Evolutionary conservation across 257 asterid species (phyloP), one percentile per base, ranked within the genome.

Genomic region (Solanum sejunctum): DNA sequence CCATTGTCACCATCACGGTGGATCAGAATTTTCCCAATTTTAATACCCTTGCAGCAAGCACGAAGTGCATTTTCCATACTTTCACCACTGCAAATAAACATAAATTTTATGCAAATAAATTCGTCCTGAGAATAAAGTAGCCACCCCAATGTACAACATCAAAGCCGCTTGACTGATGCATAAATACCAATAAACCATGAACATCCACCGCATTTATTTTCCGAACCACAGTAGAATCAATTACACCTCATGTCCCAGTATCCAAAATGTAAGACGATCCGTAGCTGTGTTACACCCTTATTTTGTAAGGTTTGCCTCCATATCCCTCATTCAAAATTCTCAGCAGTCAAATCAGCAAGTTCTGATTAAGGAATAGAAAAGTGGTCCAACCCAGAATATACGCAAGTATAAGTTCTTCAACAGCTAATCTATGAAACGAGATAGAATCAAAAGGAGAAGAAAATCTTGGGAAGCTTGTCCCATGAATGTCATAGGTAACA

Each of bases 1-100:
- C 99, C 99, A 84, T 97, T 90, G 90, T 97, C 99, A 39, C 99
- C 99, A 80, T 92, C 99, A 45, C 99, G 97, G 86, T 95, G 99
- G 85, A 97, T 97, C 89, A 95, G 89, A 72, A 97, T 95, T 90
- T 97, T 97, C 85, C 99, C 99, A 64, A 97, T 97, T 90, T 97
- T 97, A 79, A 97, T 95, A 86, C 99, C 98, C 90, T 97, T 97
- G 92, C 99, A 97, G 88, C 99, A 97, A 87, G 99, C 99, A 54
- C 99, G 98, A 81, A 97, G 85, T 71, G 99, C 99, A 63, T 97
- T 97, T 90, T 97, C 99, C 99, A 97, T 97, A 90, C 99, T 95
- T 89, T 97, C 99, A 79, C 99, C 99, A 89, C 99, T 97, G 91
- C 28, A 85, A 45, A 82, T 64, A 84, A 67, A 87, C 85, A 83